Evolutionary conservation across 352 stramenopile genomes (phyloP).

Genomic region (Globisporangium perplexum): DNA sequence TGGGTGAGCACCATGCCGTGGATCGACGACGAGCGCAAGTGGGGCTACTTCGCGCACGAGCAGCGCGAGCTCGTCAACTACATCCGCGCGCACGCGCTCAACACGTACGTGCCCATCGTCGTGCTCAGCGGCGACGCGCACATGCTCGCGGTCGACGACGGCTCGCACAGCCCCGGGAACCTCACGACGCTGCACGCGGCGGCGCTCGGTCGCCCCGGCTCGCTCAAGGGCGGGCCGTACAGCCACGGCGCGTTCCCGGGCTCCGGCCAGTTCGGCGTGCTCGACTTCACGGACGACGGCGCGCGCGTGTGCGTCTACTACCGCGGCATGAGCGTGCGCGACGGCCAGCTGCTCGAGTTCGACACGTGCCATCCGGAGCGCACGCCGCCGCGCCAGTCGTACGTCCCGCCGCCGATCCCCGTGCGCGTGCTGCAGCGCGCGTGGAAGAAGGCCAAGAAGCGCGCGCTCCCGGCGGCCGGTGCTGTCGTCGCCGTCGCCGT

Average conservation of each 20-base stretch:
- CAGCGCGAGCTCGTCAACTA: slow-evolving; percentile 73
- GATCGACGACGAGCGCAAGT: slow-evolving; percentile 83
- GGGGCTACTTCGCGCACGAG: slow-evolving; percentile 80
- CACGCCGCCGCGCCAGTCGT: slow-evolving; percentile 46
- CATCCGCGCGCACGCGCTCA: slow-evolving; percentile 56
- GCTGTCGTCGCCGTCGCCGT: slow-evolving; percentile 1
- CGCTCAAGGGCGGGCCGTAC: slow-evolving; percentile 85
- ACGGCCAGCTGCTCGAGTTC: slow-evolving; percentile 62
- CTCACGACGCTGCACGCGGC: slow-evolving; percentile 78
- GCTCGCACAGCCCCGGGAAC: slow-evolving; percentile 62
- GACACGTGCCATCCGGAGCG: slow-evolving; percentile 66
- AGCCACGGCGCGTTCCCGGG: slow-evolving; percentile 79
- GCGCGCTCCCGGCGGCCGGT: background rate
- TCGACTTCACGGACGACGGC: slow-evolving; percentile 77
- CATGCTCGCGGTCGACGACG: slow-evolving; percentile 87
- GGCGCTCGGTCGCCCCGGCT: slow-evolving; percentile 70
- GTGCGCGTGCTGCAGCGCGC: slow-evolving; percentile 47
- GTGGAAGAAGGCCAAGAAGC: slow-evolving; percentile 51
- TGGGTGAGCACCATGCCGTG: slow-evolving; percentile 89
- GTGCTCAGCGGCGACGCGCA: slow-evolving; percentile 86
- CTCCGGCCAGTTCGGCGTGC: slow-evolving; percentile 71
- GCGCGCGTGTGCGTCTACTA: slow-evolving; percentile 62
- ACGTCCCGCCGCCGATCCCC: slow-evolving; percentile 54
- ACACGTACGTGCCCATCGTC: slow-evolving; percentile 67
- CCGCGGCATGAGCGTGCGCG: slow-evolving; percentile 51